Evolutionary conservation across 2,329 filamentous ascomycete genomes (phyloP).

Genomic region (Didymella glomerata): DNA sequence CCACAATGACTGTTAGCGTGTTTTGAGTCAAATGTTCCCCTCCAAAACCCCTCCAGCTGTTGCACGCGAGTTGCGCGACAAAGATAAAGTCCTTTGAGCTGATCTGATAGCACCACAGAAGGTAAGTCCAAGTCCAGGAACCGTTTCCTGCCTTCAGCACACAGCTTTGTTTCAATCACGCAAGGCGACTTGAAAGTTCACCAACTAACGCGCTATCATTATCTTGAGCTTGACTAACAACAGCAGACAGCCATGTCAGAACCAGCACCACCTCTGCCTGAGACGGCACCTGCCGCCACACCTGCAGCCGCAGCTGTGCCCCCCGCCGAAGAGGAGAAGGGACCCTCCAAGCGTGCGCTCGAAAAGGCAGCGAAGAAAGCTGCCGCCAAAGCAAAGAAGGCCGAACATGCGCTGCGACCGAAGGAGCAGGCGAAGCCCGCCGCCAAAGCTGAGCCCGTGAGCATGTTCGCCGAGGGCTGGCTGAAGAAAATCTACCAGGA

Average conservation of each 20-base stretch:
- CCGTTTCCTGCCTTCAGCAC: not conserved
- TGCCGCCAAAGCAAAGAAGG: constrained; percentile 55
- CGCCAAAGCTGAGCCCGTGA: constrained; percentile 42
- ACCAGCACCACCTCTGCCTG: constrained; percentile 30
- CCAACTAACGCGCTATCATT: constrained; percentile 1
- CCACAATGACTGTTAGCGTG: constrained; percentile 30
- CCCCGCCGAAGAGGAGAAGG: constrained; percentile 43
- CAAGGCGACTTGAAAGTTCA: not conserved
- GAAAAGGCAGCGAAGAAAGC: constrained; percentile 61
- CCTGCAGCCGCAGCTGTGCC: constrained; percentile 15
- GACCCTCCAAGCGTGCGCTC: constrained; percentile 58
- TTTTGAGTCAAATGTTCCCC: constrained; percentile 36
- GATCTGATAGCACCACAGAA: not conserved
- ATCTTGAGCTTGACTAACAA: constrained; percentile 14
- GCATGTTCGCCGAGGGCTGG: constrained; percentile 60
- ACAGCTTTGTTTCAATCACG: not conserved
- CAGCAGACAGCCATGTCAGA: constrained; percentile 34
- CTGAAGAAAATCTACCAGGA: constrained; percentile 60
- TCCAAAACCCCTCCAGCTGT: constrained; percentile 31
- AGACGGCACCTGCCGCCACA: constrained; percentile 10
- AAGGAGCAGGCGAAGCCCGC: constrained; percentile 49
- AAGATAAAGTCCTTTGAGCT: constrained; percentile 1
- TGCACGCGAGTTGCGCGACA: constrained; percentile 24
- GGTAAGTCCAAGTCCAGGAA: not conserved
- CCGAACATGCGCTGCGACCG: constrained; percentile 53